Conservation (phyloP, 1,284 basidiomycete genomes). For the Malassezia slooffiae region DNA sequence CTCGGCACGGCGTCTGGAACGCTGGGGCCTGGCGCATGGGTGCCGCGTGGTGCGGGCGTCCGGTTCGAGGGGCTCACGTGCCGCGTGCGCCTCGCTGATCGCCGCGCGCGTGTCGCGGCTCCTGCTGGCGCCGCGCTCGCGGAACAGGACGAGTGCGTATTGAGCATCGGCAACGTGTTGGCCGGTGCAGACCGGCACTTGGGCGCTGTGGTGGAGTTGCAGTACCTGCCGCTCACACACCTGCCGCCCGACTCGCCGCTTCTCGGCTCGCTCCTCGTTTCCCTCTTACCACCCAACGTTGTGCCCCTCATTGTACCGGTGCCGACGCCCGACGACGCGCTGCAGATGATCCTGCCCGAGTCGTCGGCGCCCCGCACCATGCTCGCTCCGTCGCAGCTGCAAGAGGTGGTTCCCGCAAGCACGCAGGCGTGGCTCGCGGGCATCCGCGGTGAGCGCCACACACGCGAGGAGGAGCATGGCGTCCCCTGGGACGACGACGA, state of each 20-base stretch:
- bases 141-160: constrained; percentile 12
- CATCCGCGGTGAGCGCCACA: neutral
- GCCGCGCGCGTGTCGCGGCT: neutral
- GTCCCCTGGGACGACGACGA: constrained; percentile 8
- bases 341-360: neutral
- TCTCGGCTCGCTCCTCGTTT: constrained; percentile 11
- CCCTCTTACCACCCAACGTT: constrained; percentile 9
- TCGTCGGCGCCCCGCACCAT: constrained; percentile 6
- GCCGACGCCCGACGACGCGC: neutral
- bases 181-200: constrained; percentile 11
- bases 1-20: constrained; percentile 29
- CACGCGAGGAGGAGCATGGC: neutral
- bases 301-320: constrained; percentile 3
- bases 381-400: constrained; percentile 4
- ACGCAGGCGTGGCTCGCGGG: constrained; percentile 1
- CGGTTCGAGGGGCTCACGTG: constrained; percentile 29
- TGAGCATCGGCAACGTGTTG: constrained; percentile 13
- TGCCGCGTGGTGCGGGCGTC: constrained; percentile 26
- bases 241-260: constrained; percentile 9
- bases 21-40: constrained; percentile 33
- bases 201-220: constrained; percentile 14
- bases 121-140: neutral
- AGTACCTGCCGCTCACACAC: constrained; percentile 10
- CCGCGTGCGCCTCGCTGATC: constrained; percentile 16
- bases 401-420: constrained; percentile 12